phyloP scores from a whole-genome alignment of 345 rosid genomes.

The Salix udensis region DNA sequence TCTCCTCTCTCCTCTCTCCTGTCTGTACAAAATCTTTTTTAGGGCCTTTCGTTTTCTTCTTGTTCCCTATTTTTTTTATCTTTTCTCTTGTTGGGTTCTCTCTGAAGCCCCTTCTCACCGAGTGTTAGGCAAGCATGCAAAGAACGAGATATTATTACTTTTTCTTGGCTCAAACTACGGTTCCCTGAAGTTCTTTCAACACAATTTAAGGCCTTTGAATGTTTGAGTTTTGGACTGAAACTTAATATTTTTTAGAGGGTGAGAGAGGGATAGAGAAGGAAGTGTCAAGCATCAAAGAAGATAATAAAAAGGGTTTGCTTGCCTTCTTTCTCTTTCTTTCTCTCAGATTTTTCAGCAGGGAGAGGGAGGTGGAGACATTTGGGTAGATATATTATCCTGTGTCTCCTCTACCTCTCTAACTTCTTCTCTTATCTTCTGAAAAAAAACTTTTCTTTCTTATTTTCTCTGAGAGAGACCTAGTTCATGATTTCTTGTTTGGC shows the following conservation, averaged over 20 bases:
- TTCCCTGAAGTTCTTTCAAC: background rate
- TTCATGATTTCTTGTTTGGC: background rate
- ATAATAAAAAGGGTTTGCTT: conserved; percentile 20
- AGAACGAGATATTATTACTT: background rate
- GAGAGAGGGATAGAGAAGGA: conserved; percentile 78
- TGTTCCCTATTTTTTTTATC: background rate
- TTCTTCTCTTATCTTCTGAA: background rate
- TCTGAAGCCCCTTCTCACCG: background rate
- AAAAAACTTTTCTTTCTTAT: no score
- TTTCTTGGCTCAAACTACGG: conserved; percentile 1
- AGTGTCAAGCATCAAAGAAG: conserved; percentile 37
- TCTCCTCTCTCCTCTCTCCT: background rate
- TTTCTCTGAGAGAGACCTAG: background rate
- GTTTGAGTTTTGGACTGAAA: background rate
- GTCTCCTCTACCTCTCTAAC: conserved; percentile 72
- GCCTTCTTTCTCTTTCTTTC: conserved; percentile 59
- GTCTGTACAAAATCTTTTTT: conserved; percentile 3
- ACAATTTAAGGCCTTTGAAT: background rate
- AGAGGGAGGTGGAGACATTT: conserved; percentile 68
- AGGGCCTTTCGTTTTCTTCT: conserved; percentile 16
- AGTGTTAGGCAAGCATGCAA: conserved; percentile 15
- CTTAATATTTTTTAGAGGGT: background rate
- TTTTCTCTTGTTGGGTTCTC: background rate
- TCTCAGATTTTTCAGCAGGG: conserved; percentile 22
- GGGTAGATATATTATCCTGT: conserved; percentile 36